Evolutionary conservation across 805 yeast genomes (phyloP), one percentile per base, ranked within the genome.

Genomic region (Myxozyma mucilagina): DNA sequence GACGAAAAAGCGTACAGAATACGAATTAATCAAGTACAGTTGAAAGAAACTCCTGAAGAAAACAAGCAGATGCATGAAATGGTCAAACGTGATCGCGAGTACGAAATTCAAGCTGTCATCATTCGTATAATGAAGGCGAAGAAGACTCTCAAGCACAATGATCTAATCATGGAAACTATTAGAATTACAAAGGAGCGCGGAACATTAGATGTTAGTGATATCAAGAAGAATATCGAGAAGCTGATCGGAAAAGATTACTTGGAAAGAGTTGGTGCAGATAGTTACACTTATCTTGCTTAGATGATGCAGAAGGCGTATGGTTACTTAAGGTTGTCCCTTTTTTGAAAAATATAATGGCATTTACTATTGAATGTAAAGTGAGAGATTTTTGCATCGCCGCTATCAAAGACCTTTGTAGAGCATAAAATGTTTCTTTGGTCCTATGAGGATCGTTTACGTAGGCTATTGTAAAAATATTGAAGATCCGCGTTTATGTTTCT

Each of bases 21-120:
- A 18, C 69, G 69, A 47, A 66, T 72, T 39, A 67, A 66, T 31
- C 73, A 70, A 61, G 59, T 68, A 24, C 70, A 56, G 42, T 53
- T 63, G 43, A 62, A 63, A 57, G 66, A 67, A 58, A 61, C 67
- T n/a, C 64, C 66, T 16, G 66, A 63, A 53, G 69, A 65, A 59
- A 53, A 60, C 50, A 61, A 65, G 47, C 57, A 60, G 32, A 62
- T 63, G 10, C 69, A 60, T 39, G 68, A 66, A 31, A 60, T 67
- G 49, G 71, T 72, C 20, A 53, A 49, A 16, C 67, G 70, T 1
- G 76, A 73, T 51, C 68, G 76, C 6, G 68, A 65, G 42, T 68
- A 65, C 65, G 76, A 73, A 59, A 67, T 71, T 34, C 74, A 71
- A 56, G 76, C 75, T 9, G 69, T 72, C 1, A 63, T 73, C 10